Conservation (phyloP, 805 yeast species). For the Candida fluviatilis region DNA sequence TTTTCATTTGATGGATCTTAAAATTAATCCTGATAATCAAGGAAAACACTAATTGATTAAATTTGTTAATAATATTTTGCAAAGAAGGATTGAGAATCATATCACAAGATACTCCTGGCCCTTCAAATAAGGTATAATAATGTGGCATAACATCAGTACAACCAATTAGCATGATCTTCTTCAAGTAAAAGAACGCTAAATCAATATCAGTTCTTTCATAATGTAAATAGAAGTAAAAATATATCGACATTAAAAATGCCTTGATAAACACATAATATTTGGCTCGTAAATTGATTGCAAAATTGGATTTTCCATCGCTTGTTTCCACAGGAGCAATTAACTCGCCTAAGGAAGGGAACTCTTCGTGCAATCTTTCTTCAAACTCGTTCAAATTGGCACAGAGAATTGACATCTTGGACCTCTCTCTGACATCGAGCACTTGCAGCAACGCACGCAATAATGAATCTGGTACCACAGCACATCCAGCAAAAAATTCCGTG, state of each 20-base stretch:
- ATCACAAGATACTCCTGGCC: slow-evolving; percentile 28
- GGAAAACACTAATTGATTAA: slow-evolving; percentile 23
- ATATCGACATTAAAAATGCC: slow-evolving; percentile 21
- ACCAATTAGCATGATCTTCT: slow-evolving; percentile 22
- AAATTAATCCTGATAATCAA: slow-evolving; percentile 22
- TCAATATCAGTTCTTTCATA: slow-evolving; percentile 29
- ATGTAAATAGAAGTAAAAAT: slow-evolving; percentile 34
- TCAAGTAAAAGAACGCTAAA: slow-evolving; percentile 29
- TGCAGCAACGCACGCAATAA: not conserved
- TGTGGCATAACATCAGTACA: slow-evolving; percentile 29
- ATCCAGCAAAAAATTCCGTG: not conserved
- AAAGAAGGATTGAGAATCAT: slow-evolving; percentile 28
- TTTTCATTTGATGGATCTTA: slow-evolving; percentile 20
- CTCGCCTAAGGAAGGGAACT: slow-evolving; percentile 24
- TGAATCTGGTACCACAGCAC: not conserved
- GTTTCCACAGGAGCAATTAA: slow-evolving; percentile 13
- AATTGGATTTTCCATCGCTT: slow-evolving; percentile 7
- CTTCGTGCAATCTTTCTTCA: slow-evolving; percentile 26
- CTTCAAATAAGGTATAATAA: slow-evolving; percentile 23
- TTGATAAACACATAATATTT: slow-evolving; percentile 25
- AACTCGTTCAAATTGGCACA: slow-evolving; percentile 29
- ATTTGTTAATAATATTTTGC: slow-evolving; percentile 35
- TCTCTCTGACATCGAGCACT: slow-evolving; percentile 37
- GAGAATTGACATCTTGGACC: slow-evolving; percentile 35
- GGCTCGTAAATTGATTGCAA: slow-evolving; percentile 14